Evolutionary conservation across 2,329 filamentous ascomycete species (phyloP).

Genomic region (Cephalotrichum gorgonifer): DNA sequence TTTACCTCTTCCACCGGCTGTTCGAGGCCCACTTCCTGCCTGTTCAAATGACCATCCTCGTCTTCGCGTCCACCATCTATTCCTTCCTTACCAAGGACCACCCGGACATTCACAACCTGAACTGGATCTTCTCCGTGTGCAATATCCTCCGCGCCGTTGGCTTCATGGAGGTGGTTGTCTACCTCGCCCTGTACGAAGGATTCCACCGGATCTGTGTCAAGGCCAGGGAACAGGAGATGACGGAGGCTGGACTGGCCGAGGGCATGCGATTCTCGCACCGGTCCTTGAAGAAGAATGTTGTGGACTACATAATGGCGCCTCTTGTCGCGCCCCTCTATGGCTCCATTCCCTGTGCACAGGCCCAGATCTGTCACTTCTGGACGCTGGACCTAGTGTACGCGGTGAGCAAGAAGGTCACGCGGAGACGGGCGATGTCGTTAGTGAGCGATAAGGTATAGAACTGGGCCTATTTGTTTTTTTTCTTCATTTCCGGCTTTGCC

Average conservation of each 20-base stretch:
- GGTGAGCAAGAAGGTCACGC: slow-evolving; percentile 58
- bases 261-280: slow-evolving; percentile 57
- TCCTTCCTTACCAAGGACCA: slow-evolving; percentile 39
- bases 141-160: slow-evolving; percentile 49
- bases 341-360: slow-evolving; percentile 56
- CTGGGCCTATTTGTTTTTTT: neutral
- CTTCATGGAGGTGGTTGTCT: slow-evolving; percentile 52
- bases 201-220: slow-evolving; percentile 54
- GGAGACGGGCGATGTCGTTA: slow-evolving; percentile 12
- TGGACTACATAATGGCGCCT: slow-evolving; percentile 57
- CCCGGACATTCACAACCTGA: slow-evolving; percentile 40
- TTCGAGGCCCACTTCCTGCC: slow-evolving; percentile 67
- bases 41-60: slow-evolving; percentile 54
- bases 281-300: slow-evolving; percentile 40
- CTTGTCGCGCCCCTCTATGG: slow-evolving; percentile 59
- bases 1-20: slow-evolving; percentile 54
- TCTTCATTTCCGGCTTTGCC: neutral
- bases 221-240: slow-evolving; percentile 56
- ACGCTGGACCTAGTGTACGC: slow-evolving; percentile 59
- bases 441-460: neutral
- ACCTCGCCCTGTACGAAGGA: slow-evolving; percentile 56
- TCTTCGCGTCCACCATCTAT: slow-evolving; percentile 53
- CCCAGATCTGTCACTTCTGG: slow-evolving; percentile 61
- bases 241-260: slow-evolving; percentile 50
- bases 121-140: slow-evolving; percentile 50